Evolutionary conservation across 2,329 filamentous ascomycete species (phyloP).

Genomic region (Clonostachys chloroleuca): DNA sequence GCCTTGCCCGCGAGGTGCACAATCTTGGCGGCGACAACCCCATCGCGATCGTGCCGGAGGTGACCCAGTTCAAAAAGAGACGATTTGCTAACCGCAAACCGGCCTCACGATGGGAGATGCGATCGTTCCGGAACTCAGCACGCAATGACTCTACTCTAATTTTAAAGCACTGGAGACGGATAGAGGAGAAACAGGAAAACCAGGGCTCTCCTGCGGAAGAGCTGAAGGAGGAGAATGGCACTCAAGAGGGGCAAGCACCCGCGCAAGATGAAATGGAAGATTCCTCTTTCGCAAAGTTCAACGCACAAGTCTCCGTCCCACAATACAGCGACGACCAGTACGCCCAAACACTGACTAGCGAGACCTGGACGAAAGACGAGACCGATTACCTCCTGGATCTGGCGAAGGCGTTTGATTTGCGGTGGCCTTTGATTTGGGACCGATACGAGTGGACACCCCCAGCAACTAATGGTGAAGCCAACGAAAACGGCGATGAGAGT

Average conservation of each 20-base stretch:
- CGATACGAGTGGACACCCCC: slow-evolving; percentile 73
- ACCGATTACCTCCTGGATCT: slow-evolving; percentile 85
- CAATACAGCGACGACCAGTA: slow-evolving; percentile 88
- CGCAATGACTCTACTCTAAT: slow-evolving; percentile 55
- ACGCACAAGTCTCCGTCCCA: slow-evolving; percentile 73
- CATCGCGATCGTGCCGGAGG: slow-evolving; percentile 61
- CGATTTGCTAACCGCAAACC: slow-evolving; percentile 50
- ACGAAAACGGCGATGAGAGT: slow-evolving; percentile 37
- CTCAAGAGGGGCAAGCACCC: slow-evolving; percentile 26
- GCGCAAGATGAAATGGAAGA: slow-evolving; percentile 41
- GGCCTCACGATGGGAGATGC: slow-evolving; percentile 60
- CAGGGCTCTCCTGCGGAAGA: neutral
- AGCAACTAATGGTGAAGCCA: slow-evolving; percentile 36
- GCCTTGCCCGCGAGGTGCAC: slow-evolving; percentile 61
- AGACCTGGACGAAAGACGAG: slow-evolving; percentile 87
- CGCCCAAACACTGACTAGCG: slow-evolving; percentile 63
- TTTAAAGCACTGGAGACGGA: slow-evolving; percentile 77
- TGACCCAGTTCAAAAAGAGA: slow-evolving; percentile 54
- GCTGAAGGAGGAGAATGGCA: neutral
- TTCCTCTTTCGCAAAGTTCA: slow-evolving; percentile 78
- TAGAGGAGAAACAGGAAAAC: slow-evolving; percentile 36
- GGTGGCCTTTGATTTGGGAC: slow-evolving; percentile 90
- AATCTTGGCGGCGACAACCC: slow-evolving; percentile 62
- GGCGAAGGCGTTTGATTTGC: slow-evolving; percentile 74
- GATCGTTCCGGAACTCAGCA: slow-evolving; percentile 72